Percentiles rank a stretch among this genome's conserved stretches.
phyloP scores from a whole-genome alignment of 257 asterid genomes.

The Solanum paucissectum region DNA sequence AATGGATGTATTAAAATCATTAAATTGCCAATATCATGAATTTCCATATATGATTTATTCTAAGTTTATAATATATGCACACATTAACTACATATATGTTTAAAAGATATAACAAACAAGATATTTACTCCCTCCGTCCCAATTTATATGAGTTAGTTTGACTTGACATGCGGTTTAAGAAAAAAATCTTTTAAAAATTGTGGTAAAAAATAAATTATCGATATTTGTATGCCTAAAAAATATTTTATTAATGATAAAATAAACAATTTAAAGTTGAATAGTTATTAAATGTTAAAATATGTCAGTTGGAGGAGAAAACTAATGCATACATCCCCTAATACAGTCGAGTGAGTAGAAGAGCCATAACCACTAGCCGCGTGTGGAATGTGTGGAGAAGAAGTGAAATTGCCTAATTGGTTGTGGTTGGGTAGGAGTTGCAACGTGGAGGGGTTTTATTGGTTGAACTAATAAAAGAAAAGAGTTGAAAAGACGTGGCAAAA shows the following conservation, averaged over 20 bases:
- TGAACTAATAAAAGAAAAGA: not conserved
- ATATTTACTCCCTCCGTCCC: too few relatives aligned
- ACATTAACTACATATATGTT: not conserved
- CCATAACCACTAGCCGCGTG: not conserved
- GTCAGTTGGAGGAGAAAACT: not conserved
- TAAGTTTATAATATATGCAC: too few relatives aligned
- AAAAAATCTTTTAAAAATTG: too few relatives aligned
- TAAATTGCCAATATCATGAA: too few relatives aligned
- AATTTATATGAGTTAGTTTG: not conserved
- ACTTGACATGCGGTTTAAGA: not conserved
- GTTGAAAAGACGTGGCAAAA: slow-evolving; percentile 22
- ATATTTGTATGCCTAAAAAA: not conserved
- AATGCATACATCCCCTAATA: not conserved
- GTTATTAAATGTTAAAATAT: too few relatives aligned
- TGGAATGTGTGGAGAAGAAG: not conserved
- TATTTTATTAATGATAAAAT: too few relatives aligned
- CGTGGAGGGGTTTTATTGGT: not conserved
- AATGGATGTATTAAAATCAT: too few relatives aligned
- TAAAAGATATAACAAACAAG: not conserved
- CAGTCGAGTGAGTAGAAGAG: not conserved
- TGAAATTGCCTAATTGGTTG: not conserved
- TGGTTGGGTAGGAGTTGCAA: not conserved
- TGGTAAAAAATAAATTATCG: too few relatives aligned
- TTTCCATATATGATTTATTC: too few relatives aligned
- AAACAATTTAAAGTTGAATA: too few relatives aligned